Percentiles rank a stretch among this genome's conserved stretches.
These are phyloP conservation scores for Hordeum pubiflorum DNA, from an alignment of 202 grass and related monocot species.

Conservation along the genomic window DNA sequence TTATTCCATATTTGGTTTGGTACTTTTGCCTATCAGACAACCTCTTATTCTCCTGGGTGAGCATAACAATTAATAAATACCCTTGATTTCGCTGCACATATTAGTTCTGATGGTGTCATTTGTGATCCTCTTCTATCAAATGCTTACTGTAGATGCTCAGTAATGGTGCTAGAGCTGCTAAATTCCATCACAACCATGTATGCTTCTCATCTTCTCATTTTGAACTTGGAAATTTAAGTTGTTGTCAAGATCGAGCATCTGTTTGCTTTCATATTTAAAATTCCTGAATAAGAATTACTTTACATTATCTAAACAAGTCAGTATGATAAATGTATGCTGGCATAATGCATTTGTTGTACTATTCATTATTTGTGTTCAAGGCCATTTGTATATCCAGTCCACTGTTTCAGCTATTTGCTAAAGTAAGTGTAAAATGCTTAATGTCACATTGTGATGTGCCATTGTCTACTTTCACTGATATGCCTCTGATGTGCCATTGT, in stretches of 20 bases:
- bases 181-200: neutral
- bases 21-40: neutral
- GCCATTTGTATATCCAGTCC: neutral
- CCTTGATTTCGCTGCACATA: neutral
- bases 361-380: neutral
- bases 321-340: neutral
- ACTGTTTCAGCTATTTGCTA: neutral
- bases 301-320: neutral
- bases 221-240: neutral
- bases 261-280: neutral
- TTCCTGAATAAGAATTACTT: neutral
- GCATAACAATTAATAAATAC: neutral
- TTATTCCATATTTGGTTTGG: neutral
- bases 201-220: conserved; percentile 9
- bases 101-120: neutral
- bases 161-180: neutral
- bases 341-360: neutral
- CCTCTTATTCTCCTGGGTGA: neutral
- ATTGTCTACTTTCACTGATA: neutral
- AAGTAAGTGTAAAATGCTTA: neutral
- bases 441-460: neutral
- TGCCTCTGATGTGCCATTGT: neutral
- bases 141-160: neutral
- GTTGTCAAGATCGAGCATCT: neutral
- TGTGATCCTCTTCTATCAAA: neutral